Evolutionary conservation across 169 alveolate species (phyloP).

Genomic region (Plasmodium fragile): DNA sequence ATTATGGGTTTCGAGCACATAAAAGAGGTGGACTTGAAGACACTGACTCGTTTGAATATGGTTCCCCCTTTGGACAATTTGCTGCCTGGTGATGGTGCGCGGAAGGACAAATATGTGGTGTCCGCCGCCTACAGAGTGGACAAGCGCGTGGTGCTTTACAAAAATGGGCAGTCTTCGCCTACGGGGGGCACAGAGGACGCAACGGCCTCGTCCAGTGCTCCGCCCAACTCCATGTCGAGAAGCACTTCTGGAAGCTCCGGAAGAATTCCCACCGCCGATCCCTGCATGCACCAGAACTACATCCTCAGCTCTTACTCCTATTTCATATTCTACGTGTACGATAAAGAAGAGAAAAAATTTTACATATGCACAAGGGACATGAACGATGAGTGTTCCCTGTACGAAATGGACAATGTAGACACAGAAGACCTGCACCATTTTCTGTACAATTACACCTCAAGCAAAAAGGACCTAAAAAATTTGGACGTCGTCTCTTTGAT

Average conservation of each 20-base stretch:
- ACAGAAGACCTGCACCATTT: slow-evolving; percentile 4
- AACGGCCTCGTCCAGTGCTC: background rate
- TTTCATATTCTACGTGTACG: slow-evolving; percentile 14
- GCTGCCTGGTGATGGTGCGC: background rate
- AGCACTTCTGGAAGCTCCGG: background rate
- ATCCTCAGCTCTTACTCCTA: slow-evolving; percentile 21
- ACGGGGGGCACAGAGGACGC: background rate
- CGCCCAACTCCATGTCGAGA: background rate
- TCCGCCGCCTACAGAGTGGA: slow-evolving; percentile 10
- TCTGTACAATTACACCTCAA: background rate
- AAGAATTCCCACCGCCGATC: background rate
- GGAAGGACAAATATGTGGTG: slow-evolving; percentile 2
- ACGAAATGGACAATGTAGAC: slow-evolving; percentile 16
- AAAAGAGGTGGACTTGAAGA: slow-evolving; percentile 27
- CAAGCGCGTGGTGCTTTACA: slow-evolving; percentile 35
- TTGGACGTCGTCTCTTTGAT: slow-evolving; percentile 14
- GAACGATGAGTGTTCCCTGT: slow-evolving; percentile 11
- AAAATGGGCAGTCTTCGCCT: background rate
- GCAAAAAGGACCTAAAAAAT: slow-evolving; percentile 3
- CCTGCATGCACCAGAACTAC: background rate
- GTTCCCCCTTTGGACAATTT: slow-evolving; percentile 12
- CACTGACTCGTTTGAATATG: background rate
- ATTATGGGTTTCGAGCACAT: slow-evolving; percentile 53
- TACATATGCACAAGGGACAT: slow-evolving; percentile 17
- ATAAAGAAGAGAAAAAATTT: slow-evolving; percentile 20